Evolutionary conservation across 2,329 filamentous ascomycete genomes (phyloP), one percentile per base, ranked within the genome.

Genomic region (Penicillium sp.): DNA sequence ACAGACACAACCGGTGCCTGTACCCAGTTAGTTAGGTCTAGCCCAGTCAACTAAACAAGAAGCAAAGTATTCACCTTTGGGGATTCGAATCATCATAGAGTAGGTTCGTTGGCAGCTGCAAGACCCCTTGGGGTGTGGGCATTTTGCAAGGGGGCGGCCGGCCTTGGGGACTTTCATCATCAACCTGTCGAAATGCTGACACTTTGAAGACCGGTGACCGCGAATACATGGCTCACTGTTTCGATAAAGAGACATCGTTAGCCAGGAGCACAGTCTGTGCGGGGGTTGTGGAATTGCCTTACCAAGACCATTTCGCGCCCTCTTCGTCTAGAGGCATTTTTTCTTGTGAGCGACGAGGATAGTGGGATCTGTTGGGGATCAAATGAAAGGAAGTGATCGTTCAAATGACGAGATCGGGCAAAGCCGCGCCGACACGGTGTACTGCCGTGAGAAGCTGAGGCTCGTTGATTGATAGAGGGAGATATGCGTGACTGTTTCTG

Each of bases 131-230:
- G 72, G 70, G 62, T 79, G 76, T 21, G 76, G 75, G 39, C 76
- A 79, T 61, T 75, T 76, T 26, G 75, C 71, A 18, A 78, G 67
- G 15, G 77, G 77, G 15, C 77, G 70, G 10, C 77, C 77, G 17
- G 77, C 75, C 49, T 77, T 78, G 23, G 75, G 75, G 18, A 79
- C 76, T 61, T 77, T 76, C 61, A 78, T 75, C 72, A 79, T 78
- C 30, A 78, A 66, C 53, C 77, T 68, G 54, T 79, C 76, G 46
- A 72, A 75, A 58, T 79, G 76, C 49, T 73, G 72, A 42, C 76
- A 78, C 75, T 78, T 78, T 51, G 76, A 78, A 18, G 76, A 78
- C 46, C 76, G 72, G 61, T 78, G 76, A 15, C 76, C 76, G 48
- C 76, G 73, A 58, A 78, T 75, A 54, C 76, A 78, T 59, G 76